Conservation (phyloP, 2,329 filamentous ascomycete genomes). For the Macrophomina pseudophaseolina region DNA sequence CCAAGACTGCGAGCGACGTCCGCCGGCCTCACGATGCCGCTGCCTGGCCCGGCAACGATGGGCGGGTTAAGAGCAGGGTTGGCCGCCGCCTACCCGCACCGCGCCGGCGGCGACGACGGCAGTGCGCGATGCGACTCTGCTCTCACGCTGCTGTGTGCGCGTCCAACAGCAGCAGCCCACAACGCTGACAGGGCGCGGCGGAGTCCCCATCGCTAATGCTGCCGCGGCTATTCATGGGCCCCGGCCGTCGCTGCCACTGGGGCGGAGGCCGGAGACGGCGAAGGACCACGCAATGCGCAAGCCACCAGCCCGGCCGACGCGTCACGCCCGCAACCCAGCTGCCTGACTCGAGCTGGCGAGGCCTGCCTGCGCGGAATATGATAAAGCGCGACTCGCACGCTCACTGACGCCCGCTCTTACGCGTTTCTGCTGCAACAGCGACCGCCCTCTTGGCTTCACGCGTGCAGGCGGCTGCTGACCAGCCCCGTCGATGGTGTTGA, state of each 20-base stretch:
- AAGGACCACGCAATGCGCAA: slow-evolving; percentile 7
- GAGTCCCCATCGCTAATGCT: slow-evolving; percentile 6
- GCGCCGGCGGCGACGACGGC: background rate
- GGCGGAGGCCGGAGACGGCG: slow-evolving; percentile 3
- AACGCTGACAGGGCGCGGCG: background rate
- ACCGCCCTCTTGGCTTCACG: background rate
- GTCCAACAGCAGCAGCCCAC: background rate
- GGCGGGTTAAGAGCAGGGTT: background rate
- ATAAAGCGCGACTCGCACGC: slow-evolving; percentile 22
- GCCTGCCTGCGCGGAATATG: slow-evolving; percentile 9
- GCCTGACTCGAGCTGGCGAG: slow-evolving; percentile 1
- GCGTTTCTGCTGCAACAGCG: slow-evolving; percentile 1
- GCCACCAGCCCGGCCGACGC: slow-evolving; percentile 10
- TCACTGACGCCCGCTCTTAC: slow-evolving; percentile 13
- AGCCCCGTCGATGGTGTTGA: background rate
- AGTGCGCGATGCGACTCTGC: background rate
- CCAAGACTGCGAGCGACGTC: slow-evolving; percentile 7
- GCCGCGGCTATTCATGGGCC: slow-evolving; percentile 15
- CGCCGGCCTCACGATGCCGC: background rate
- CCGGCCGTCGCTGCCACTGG: background rate
- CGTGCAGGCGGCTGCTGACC: background rate
- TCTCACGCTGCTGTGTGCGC: background rate
- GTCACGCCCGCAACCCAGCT: slow-evolving; percentile 2
- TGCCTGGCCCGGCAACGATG: slow-evolving; percentile 5
- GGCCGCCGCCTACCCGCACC: background rate